These are phyloP conservation scores for Globisporangium radiosum DNA, from an alignment of 352 stramenopile species.

Conservation along the genomic window DNA sequence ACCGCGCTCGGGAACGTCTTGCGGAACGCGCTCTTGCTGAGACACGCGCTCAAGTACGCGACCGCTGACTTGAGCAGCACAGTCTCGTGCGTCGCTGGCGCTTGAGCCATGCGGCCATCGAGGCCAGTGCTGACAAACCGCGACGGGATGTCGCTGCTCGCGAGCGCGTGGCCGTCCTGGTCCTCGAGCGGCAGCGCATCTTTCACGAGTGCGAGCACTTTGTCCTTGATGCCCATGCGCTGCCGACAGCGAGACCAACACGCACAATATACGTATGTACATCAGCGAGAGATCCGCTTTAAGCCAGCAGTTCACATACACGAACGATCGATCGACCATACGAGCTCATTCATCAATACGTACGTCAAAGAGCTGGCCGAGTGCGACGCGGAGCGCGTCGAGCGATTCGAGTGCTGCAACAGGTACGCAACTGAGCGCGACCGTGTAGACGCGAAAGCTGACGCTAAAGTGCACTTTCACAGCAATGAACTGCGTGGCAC, in stretches of 20 bases:
- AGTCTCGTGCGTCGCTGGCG: conserved; percentile 29
- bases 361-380: conserved; percentile 59
- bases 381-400: conserved; percentile 33
- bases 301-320: not conserved
- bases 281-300: not conserved
- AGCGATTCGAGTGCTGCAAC: conserved; percentile 33
- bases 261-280: not conserved
- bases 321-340: not conserved
- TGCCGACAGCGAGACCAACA: conserved; percentile 5
- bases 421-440: conserved; percentile 47
- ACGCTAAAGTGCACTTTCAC: conserved; percentile 75
- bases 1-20: conserved; percentile 51
- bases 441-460: conserved; percentile 61
- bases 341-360: not conserved
- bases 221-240: conserved; percentile 64
- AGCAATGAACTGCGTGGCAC: conserved; percentile 46
- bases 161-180: conserved; percentile 18
- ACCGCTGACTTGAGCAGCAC: conserved; percentile 49
- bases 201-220: conserved; percentile 56
- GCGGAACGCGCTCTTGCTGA: conserved; percentile 45
- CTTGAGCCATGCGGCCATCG: conserved; percentile 28
- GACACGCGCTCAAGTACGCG: conserved; percentile 41
- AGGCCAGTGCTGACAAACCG: conserved; percentile 47
- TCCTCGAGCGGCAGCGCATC: conserved; percentile 41
- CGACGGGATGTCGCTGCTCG: conserved; percentile 40